phyloP scores from a whole-genome alignment of 2,329 filamentous ascomycete genomes.

The Colletotrichum karsti region DNA sequence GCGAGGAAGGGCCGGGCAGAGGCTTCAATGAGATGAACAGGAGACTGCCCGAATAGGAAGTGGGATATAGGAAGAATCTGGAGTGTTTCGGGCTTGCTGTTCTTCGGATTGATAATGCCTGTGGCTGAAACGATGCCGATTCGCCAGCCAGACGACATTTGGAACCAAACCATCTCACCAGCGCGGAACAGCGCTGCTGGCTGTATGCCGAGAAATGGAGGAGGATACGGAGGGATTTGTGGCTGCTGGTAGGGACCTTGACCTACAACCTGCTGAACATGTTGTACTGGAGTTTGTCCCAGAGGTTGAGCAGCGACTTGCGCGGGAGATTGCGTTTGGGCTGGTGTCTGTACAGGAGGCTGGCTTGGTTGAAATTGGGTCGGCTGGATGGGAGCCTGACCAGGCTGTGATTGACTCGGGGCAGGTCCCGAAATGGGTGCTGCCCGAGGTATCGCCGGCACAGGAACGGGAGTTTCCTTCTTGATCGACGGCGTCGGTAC shows the following conservation, averaged over 20 bases:
- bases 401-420: neutral
- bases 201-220: conserved; percentile 18
- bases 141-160: conserved; percentile 56
- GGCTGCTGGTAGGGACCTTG: conserved; percentile 19
- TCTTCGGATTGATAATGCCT: conserved; percentile 36
- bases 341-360: neutral
- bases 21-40: conserved; percentile 47
- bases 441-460: conserved; percentile 2
- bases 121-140: conserved; percentile 52
- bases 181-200: conserved; percentile 50
- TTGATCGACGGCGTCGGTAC: conserved; percentile 1
- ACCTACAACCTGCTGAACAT: neutral
- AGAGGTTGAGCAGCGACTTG: neutral
- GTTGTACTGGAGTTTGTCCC: conserved; percentile 15
- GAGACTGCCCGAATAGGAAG: conserved; percentile 43
- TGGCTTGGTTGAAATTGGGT: neutral
- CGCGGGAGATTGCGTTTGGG: neutral
- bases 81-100: conserved; percentile 31
- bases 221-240: conserved; percentile 23
- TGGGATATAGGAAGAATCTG: conserved; percentile 52
- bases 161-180: conserved; percentile 61
- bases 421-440: neutral
- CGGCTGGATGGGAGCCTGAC: neutral
- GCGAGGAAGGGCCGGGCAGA: conserved; percentile 60
- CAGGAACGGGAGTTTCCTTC: conserved; percentile 16